phyloP scores from a whole-genome alignment of 1,139 yeast genomes.

The Williopsis jadinii region DNA sequence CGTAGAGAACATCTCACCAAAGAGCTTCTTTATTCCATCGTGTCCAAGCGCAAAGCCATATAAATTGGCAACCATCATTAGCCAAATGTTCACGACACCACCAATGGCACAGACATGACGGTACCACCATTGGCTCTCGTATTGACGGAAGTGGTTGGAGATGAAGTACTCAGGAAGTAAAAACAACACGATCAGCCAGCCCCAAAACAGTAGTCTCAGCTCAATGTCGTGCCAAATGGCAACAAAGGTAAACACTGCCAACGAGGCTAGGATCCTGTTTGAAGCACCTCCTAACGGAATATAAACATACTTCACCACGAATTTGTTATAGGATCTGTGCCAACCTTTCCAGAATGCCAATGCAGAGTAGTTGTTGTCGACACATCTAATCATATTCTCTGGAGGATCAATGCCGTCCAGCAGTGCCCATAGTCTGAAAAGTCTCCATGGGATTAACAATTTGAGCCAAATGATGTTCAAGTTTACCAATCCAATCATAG shows the following conservation, averaged over 20 bases:
- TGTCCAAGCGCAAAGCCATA: conserved; percentile 92
- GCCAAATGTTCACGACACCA: conserved; percentile 85
- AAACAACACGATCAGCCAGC: conserved; percentile 87
- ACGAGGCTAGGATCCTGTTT: conserved; percentile 62
- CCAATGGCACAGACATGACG: conserved; percentile 82
- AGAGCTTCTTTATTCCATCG: conserved; percentile 68
- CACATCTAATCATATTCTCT: conserved; percentile 95
- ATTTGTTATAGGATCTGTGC: conserved; percentile 91
- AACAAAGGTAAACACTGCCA: conserved; percentile 91
- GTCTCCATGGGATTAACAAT: conserved; percentile 90
- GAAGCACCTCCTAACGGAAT: conserved; percentile 83
- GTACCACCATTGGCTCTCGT: conserved; percentile 53
- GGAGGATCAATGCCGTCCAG: conserved; percentile 93
- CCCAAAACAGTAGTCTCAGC: conserved; percentile 82
- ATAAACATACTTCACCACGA: conserved; percentile 80
- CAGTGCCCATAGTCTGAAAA: conserved; percentile 88
- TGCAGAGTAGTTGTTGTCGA: conserved; percentile 90
- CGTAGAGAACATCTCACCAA: conserved; percentile 68
- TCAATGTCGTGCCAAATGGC: conserved; percentile 99
- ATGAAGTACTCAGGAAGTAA: conserved; percentile 81
- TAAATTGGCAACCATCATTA: conserved; percentile 96
- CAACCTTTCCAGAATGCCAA: conserved; percentile 97
- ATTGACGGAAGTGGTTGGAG: conserved; percentile 34
- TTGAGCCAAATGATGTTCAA: conserved; percentile 89
- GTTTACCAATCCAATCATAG: conserved; percentile 91